Percentiles rank a stretch among this genome's conserved stretches.
phyloP scores from a whole-genome alignment of 2,329 filamentous ascomycete genomes.

The Cercospora zeae-maydis region DNA sequence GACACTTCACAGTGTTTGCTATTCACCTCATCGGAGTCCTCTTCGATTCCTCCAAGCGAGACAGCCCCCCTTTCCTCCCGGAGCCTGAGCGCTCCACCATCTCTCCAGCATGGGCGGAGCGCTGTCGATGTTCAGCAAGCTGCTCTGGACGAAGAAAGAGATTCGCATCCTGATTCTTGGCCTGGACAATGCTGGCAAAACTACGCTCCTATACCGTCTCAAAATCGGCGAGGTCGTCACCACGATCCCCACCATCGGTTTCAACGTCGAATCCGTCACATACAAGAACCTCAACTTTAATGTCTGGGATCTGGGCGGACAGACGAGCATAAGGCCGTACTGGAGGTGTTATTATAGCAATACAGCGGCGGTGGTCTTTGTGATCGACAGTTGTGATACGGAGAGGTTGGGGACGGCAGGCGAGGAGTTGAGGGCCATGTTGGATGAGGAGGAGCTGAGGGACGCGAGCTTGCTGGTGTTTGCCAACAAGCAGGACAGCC shows the following conservation, averaged over 20 bases:
- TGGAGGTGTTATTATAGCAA: constrained; percentile 99
- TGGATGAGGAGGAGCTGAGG: constrained; percentile 93
- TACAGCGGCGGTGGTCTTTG: constrained; percentile 96
- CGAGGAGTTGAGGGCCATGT: constrained; percentile 89
- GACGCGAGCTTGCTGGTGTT: constrained; percentile 92
- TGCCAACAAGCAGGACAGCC: constrained; percentile 98
- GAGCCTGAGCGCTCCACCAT: constrained; percentile 15
- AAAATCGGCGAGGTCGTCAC: constrained; percentile 98
- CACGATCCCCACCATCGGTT: constrained; percentile 97
- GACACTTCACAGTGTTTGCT: neutral
- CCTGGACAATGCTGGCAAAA: constrained; percentile 98
- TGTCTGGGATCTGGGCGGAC: constrained; percentile 96
- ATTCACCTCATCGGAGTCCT: neutral
- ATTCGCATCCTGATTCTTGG: constrained; percentile 71
- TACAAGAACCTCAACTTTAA: constrained; percentile 99
- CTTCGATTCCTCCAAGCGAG: neutral
- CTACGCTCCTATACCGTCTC: constrained; percentile 89
- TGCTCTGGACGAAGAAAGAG: constrained; percentile 93
- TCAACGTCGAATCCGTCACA: constrained; percentile 97
- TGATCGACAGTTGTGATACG: constrained; percentile 97
- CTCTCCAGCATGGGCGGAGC: constrained; percentile 52
- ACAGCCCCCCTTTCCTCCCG: neutral
- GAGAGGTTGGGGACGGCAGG: constrained; percentile 88
- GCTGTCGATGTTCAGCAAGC: constrained; percentile 59
- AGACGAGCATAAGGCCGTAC: constrained; percentile 98